Evolutionary conservation across 441 rosid species (phyloP), one percentile per base, ranked within the genome.

Genomic region (Arabidopsis lyrata): DNA sequence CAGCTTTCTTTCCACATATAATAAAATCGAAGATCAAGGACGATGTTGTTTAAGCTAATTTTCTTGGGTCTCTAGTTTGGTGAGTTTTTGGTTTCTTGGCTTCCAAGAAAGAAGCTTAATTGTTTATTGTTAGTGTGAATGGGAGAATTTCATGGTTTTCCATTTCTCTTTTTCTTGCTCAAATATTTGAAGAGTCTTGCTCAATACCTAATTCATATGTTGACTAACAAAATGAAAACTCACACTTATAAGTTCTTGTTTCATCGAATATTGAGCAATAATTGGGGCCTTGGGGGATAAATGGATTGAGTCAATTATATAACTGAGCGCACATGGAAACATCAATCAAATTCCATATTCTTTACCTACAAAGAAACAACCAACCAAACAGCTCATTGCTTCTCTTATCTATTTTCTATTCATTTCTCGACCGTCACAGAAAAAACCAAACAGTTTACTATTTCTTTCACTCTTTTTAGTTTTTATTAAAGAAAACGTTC

Each of bases 271-370:
- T 47, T 47, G 12, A 61, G 11, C 57, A 71, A 38, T 50, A 50
- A 61, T 61, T 60, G 67, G 36, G 61, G 52, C 39, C 50, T 61
- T 60, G 67, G 36, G 61, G 52, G 15, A 29, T n/a, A 27, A 27
- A 27, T 29, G 29, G 59, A 61, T 4, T 70, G 18, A 58, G 57
- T 27, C 39, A 49, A 60, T 50, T 2, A 70, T 27, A 50, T 45
- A 70, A 6, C 10, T 29, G n/a, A 38, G 38, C 44, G 70, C 77
- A 73, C 77, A 73, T 73, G 77, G 77, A 44, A 49, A 38, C 16
- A 32, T 71, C 68, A 57, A 49, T 59, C 67, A 70, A 36, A 29
- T 60, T 49, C 35, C 52, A 50, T 52, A 53, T 52, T 63, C 48
- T 53, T 53, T 2, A 32, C 47, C 29, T 53, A 53, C 18, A 72